Evolutionary conservation across 2,329 filamentous ascomycete genomes (phyloP).

Genomic region (Rutstroemia sp.): DNA sequence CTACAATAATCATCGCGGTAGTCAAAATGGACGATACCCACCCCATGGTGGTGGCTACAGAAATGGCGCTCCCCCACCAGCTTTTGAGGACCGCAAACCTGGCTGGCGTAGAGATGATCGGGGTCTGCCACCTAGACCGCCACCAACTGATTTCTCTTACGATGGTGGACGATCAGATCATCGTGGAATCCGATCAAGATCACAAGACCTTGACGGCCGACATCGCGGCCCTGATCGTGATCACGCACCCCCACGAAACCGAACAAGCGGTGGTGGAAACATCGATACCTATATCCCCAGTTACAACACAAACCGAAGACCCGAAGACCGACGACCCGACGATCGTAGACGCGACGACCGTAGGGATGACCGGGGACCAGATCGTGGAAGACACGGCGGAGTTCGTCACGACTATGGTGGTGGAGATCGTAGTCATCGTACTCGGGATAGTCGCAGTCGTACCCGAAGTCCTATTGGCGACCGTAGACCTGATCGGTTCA

Average conservation of each 20-base stretch:
- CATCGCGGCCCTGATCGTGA: constrained; percentile 14
- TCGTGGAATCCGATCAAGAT: constrained; percentile 35
- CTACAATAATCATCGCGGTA: constrained; percentile 19
- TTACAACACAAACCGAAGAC: constrained; percentile 34
- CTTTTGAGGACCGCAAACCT: constrained; percentile 27
- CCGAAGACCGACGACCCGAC: constrained; percentile 20
- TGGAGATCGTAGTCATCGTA: constrained; percentile 31
- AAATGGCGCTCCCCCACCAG: constrained; percentile 22
- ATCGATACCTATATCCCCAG: constrained; percentile 45
- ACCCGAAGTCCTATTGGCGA: constrained; percentile 37
- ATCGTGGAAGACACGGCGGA: constrained; percentile 26
- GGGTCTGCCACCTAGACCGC: constrained; percentile 27
- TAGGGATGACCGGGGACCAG: constrained; percentile 34
- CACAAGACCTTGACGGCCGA: constrained; percentile 28
- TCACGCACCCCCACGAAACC: constrained; percentile 17
- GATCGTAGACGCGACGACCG: constrained; percentile 25
- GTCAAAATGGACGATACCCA: constrained; percentile 7
- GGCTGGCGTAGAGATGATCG: constrained; percentile 26
- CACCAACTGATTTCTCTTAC: constrained; percentile 23
- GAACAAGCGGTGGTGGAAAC: constrained; percentile 20
- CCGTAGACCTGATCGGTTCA: constrained; percentile 34
- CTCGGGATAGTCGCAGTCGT: constrained; percentile 31
- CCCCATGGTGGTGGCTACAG: constrained; percentile 18
- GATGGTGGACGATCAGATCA: constrained; percentile 28
- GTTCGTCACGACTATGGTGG: constrained; percentile 37